A percentile compares a stretch with the other conserved stretches of the same genome.
These are phyloP conservation scores for Saussurea involucrata DNA, from an alignment of 129 eudicot genomes.

Conservation along the genomic window DNA sequence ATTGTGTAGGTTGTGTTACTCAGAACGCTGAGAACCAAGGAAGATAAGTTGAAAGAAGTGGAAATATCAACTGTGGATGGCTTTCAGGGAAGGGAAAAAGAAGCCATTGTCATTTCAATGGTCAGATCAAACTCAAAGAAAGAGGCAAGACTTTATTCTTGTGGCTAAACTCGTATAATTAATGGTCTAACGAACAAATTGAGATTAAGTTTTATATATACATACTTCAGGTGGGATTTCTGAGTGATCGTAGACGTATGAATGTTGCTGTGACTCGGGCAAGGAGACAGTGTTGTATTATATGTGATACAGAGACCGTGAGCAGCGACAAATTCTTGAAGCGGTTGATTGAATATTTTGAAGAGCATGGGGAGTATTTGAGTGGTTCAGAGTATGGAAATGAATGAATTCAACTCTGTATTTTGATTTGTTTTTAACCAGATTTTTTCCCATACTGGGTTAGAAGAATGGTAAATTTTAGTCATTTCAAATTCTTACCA, in stretches of 20 bases:
- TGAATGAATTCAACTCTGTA: conserved; percentile 8
- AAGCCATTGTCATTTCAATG: conserved; percentile 94
- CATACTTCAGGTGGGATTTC: conserved; percentile 75
- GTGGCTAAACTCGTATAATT: neutral
- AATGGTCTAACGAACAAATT: neutral
- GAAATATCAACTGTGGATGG: conserved; percentile 98
- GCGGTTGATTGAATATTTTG: conserved; percentile 84
- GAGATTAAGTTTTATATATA: neutral
- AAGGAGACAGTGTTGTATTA: conserved; percentile 89
- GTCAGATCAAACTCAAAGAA: conserved; percentile 95
- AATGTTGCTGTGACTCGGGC: conserved; percentile 99
- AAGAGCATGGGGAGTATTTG: conserved; percentile 92
- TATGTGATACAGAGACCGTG: conserved; percentile 95
- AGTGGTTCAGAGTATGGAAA: conserved; percentile 91
- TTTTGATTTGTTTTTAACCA: neutral
- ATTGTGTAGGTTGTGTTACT: conserved; percentile 65
- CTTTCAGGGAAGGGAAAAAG: conserved; percentile 97
- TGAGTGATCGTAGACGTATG: conserved; percentile 96
- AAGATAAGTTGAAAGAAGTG: conserved; percentile 69
- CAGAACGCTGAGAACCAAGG: conserved; percentile 67
- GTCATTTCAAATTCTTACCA: neutral
- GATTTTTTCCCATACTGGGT: neutral
- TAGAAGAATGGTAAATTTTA: neutral
- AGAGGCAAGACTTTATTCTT: conserved; percentile 50
- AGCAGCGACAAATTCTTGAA: conserved; percentile 84